phyloP scores from a whole-genome alignment of 208 protist genomes.

The Acanthamoeba royreba region DNA sequence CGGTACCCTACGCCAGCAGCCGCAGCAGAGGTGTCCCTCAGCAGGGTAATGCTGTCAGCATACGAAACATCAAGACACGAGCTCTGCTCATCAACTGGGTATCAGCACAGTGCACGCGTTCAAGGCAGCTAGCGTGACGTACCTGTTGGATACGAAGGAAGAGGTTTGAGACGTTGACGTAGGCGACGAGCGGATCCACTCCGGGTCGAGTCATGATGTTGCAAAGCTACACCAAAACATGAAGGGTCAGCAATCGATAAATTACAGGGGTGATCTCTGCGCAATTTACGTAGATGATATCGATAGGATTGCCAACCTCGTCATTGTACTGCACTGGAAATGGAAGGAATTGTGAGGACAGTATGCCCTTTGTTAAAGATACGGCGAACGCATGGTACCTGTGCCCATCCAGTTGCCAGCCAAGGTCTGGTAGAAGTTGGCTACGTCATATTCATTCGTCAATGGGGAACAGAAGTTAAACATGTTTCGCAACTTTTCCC shows the following conservation, averaged over 20 bases:
- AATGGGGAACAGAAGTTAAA: neutral
- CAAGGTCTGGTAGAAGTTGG: neutral
- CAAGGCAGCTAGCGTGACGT: too few species aligned
- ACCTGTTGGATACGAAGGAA: neutral
- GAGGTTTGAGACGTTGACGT: slow-evolving; percentile 15
- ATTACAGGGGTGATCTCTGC: too few species aligned
- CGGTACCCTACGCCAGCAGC: neutral
- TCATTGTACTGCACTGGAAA: slow-evolving; percentile 35
- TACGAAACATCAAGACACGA: slow-evolving; percentile 30
- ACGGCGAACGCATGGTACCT: neutral
- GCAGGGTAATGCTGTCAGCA: neutral
- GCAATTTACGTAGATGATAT: neutral
- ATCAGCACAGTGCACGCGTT: too few species aligned
- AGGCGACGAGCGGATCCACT: neutral
- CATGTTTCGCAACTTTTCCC: neutral
- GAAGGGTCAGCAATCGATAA: too few species aligned
- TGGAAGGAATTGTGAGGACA: neutral
- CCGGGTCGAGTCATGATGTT: neutral
- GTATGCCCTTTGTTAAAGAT: too few species aligned
- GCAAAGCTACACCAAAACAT: neutral
- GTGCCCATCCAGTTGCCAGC: slow-evolving; percentile 36
- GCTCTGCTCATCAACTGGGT: neutral
- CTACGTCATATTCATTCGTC: neutral
- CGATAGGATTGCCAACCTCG: neutral
- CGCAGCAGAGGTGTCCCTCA: neutral